Percentiles rank a stretch among this genome's conserved stretches.
Conservation (phyloP, 2,329 filamentous ascomycete genomes). For the Talaromyces amestolkiae region DNA sequence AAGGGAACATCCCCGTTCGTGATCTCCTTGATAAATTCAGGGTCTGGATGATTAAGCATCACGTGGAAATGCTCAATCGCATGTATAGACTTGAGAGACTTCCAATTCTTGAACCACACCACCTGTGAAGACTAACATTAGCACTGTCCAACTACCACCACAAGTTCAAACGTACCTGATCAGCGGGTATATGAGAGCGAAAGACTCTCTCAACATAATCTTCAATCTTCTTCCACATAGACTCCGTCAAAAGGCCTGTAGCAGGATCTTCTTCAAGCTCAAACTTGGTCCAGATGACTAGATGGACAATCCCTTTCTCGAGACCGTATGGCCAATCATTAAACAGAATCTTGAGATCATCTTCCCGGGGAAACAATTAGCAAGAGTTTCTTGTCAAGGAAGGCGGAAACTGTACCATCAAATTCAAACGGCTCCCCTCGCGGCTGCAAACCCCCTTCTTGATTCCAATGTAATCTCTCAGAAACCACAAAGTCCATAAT, state of each 20-base stretch:
- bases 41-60: constrained; percentile 77
- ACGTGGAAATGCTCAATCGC: constrained; percentile 93
- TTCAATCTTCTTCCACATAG: constrained; percentile 64
- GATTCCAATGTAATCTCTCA: constrained; percentile 68
- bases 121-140: constrained; percentile 43
- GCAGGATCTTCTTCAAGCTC: constrained; percentile 66
- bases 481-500: constrained; percentile 73
- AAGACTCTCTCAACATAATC: constrained; percentile 69
- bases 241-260: constrained; percentile 64
- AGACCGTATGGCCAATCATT: constrained; percentile 97
- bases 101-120: constrained; percentile 94
- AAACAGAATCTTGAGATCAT: constrained; percentile 70
- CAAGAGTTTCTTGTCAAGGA: background rate
- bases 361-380: constrained; percentile 30
- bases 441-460: constrained; percentile 37
- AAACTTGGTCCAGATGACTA: constrained; percentile 94
- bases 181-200: constrained; percentile 42
- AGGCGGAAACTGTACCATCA: constrained; percentile 29
- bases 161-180: constrained; percentile 37
- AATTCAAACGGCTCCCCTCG: constrained; percentile 34
- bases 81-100: constrained; percentile 76
- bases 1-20: constrained; percentile 73
- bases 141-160: background rate
- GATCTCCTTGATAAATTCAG: constrained; percentile 64
- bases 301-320: constrained; percentile 71